Base-by-base conservation (phyloP, 305 asterid genomes). In the Fraxinus velutina region DNA sequence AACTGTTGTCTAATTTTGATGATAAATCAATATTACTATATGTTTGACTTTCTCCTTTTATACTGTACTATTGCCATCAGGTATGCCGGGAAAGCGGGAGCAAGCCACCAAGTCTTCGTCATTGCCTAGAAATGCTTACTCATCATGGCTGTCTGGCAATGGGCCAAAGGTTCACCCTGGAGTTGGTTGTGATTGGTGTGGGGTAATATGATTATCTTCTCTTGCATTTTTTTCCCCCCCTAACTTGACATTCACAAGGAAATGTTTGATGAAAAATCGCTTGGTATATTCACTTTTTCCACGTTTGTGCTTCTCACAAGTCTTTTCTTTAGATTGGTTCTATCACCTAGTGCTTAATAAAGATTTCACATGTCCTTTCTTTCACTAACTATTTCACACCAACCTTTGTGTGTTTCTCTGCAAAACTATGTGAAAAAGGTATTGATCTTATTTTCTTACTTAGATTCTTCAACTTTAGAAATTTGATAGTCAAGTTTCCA, bases 101-200 rank as follows among this genome's bases (percentile, higher is more conserved):
- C 82, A 84, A 42, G 86, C 79, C 6, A 79, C 62, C 72, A 55
- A 85, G 12, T 17, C 80, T 72, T 44, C 85, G 37, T 71, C 82
- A 27, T 47, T 29, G 19, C 83, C 80, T 8, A 9, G 29, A 81
- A 50, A 78, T 76, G 81, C 27, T 37, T 73, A 24, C 70, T 37
- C 83, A 2, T 47, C 86, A 19, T 78, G 79, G 85, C 77, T 55
- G 22, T 76, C 87, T 9, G 84, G 84, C 84, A 27, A 39, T 33
- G 88, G 85, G 78, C 83, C 82, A 24, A 76, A 82, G 42, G 82
- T 85, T 88, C 97, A 92, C 85, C 33, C 82, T 47, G 84, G 72
- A 19, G 90, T 78, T 71, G 97, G 97, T 80, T 92, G 97, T 84
- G 97, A 92, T 87, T 87, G 87, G 77, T 92, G 97, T 78, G 97